phyloP scores from a whole-genome alignment of 1,284 basidiomycete species.

The Leccinum proximum region DNA sequence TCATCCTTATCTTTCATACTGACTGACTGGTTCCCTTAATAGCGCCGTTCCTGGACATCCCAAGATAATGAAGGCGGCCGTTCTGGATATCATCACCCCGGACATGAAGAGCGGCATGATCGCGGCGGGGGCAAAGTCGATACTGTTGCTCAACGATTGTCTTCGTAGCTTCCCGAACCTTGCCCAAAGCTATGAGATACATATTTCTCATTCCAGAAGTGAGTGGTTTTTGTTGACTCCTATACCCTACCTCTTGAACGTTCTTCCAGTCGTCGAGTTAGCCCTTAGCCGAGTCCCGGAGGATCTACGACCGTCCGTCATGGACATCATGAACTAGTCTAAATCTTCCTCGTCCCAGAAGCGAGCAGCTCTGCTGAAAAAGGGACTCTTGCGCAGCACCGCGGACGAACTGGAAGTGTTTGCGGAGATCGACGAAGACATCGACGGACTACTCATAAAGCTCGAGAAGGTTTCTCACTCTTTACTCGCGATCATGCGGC shows the following conservation, averaged over 20 bases:
- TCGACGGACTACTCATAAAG: constrained; percentile 51
- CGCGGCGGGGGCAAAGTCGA: constrained; percentile 67
- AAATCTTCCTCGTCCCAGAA: constrained; percentile 68
- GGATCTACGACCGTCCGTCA: constrained; percentile 47
- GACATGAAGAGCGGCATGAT: constrained; percentile 58
- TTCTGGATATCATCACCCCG: constrained; percentile 78
- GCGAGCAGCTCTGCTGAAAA: constrained; percentile 61
- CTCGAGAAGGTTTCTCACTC: constrained; percentile 61
- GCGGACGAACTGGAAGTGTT: constrained; percentile 72
- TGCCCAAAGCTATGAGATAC: constrained; percentile 62
- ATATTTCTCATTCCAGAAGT: constrained; percentile 75
- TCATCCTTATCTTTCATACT: not conserved
- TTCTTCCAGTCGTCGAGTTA: constrained; percentile 55
- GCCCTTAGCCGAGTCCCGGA: constrained; percentile 57
- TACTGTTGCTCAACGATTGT: constrained; percentile 62
- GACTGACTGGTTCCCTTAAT: constrained; percentile 2
- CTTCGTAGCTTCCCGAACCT: constrained; percentile 71
- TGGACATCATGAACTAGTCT: constrained; percentile 59
- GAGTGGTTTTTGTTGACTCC: constrained; percentile 23
- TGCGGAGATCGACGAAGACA: constrained; percentile 58
- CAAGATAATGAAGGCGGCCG: constrained; percentile 63
- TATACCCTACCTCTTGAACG: constrained; percentile 1
- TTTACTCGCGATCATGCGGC: constrained; percentile 44
- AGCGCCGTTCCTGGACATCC: constrained; percentile 72
- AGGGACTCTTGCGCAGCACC: constrained; percentile 56